Conservation (phyloP, 2,329 filamentous ascomycete species). For the Akanthomyces uredinophilus region DNA sequence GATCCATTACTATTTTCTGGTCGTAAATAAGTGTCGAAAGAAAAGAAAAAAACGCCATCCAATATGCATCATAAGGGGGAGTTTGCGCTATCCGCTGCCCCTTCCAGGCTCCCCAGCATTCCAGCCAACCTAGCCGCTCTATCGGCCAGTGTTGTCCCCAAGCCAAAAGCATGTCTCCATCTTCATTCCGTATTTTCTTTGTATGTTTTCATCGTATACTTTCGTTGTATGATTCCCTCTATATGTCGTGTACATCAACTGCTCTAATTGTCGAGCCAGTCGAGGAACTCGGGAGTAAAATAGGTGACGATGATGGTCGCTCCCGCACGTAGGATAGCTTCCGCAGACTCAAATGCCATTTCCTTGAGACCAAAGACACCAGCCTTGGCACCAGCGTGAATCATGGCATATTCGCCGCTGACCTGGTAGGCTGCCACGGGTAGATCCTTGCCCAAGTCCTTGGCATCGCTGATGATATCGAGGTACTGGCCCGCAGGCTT, state of each 20-base stretch:
- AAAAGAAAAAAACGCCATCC: not conserved
- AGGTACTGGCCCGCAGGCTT: constrained; percentile 95
- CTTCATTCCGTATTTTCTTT: not conserved
- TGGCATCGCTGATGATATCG: constrained; percentile 96
- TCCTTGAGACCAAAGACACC: constrained; percentile 92
- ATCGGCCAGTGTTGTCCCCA: not conserved
- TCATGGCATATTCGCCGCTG: constrained; percentile 96
- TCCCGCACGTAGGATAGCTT: constrained; percentile 87
- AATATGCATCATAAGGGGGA: constrained; percentile 1
- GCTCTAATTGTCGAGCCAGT: constrained; percentile 56
- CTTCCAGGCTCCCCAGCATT: not conserved
- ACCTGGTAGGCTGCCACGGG: constrained; percentile 96
- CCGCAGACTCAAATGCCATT: constrained; percentile 92
- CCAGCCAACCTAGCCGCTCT: not conserved
- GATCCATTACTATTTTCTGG: constrained; percentile 5
- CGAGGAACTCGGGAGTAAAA: constrained; percentile 77
- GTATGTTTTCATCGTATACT: not conserved
- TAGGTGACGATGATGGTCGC: constrained; percentile 92
- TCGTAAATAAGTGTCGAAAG: not conserved
- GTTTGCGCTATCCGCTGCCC: not conserved
- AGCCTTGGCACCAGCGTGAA: constrained; percentile 89
- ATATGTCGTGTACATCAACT: not conserved
- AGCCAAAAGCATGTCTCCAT: not conserved
- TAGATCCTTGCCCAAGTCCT: constrained; percentile 85
- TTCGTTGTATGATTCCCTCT: not conserved